Evolutionary conservation across 2,329 filamentous ascomycete genomes (phyloP).

Genomic region (Amylocarpus encephaloides): DNA sequence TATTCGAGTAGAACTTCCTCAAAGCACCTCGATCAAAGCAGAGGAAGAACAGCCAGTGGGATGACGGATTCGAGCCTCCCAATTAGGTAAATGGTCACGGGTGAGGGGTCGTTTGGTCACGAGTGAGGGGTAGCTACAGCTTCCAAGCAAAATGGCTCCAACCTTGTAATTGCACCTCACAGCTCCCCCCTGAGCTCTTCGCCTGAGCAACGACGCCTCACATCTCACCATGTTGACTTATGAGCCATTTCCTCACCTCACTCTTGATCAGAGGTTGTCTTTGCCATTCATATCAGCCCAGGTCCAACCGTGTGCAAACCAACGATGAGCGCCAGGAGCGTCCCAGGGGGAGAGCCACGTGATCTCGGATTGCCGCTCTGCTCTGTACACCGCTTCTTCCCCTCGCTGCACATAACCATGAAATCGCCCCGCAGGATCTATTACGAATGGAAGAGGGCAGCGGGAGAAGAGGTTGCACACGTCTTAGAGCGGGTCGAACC

Average conservation of each 20-base stretch:
- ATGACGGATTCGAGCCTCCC: not conserved
- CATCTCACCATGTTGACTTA: not conserved
- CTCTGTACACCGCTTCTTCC: conserved; percentile 20
- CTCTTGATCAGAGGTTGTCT: no score
- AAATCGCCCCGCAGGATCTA: conserved; percentile 8
- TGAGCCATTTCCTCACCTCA: no score
- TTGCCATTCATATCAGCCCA: not conserved
- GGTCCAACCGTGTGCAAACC: not conserved
- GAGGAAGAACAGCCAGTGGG: not conserved
- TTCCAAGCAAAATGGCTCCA: not conserved
- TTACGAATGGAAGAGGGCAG: conserved; percentile 19
- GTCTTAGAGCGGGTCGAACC: conserved; percentile 24
- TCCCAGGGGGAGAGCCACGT: conserved; percentile 2
- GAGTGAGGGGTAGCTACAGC: conserved; percentile 4
- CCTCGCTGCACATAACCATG: not conserved
- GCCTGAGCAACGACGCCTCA: conserved; percentile 1
- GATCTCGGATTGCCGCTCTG: not conserved
- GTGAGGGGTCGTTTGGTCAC: conserved; percentile 1
- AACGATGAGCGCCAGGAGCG: not conserved
- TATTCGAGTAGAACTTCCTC: not conserved
- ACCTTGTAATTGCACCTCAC: not conserved
- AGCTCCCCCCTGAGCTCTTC: not conserved
- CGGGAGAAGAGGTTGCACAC: conserved; percentile 22
- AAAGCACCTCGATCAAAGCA: not conserved
- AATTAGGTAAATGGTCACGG: not conserved